Evolutionary conservation across 2,329 filamentous ascomycete species (phyloP), one percentile per base, ranked within the genome.

Genomic region (Calonectria leucothoes): DNA sequence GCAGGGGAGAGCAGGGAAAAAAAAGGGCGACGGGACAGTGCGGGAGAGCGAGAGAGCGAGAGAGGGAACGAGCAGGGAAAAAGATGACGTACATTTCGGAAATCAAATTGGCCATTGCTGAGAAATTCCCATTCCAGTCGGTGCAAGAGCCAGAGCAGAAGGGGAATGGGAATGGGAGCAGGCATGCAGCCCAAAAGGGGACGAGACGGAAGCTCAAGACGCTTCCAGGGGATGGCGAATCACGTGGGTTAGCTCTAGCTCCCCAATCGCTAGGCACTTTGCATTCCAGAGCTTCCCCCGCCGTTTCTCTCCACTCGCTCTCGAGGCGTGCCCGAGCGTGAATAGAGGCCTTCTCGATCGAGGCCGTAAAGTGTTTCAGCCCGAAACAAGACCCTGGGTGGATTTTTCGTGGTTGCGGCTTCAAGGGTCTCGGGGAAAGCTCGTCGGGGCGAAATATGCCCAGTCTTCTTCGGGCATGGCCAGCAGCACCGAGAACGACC

Each of bases 111-210:
- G 55, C 55, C 55, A 59, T 59, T 33, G 31, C 14, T 33, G 6
- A 59, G 55, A 7, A 59, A 15, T 37, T 59, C 55, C 31, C 55
- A 59, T 59, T 59, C 55, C 55, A 59, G 55, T 37, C 55, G 55
- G 31, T 59, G 29, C n/a, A 37, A 23, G n/a, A 37, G 55, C 31
- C 55, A 15, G 31, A 59, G 31, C 52, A 15, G 31, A 37, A 12
- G n/a, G 55, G 55, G 55, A 59, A 37, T 37, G 55, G 55, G 55
- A 59, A 59, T 59, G 55, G 55, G 31, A 59, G 31, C 55, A 59
- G 55, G 55, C 35, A 59, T 59, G 55, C 55, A 59, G 27, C 17
- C 51, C 55, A n/a, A 59, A 59, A 59, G 55, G 55, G 25, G 55
- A 59, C 33, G 33, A 37, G 55, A 59, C 33, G 33, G 29, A 37